Percentiles rank a stretch among this genome's conserved stretches.
Conservation (phyloP, 441 rosid genomes). For the Hura crepitans region DNA sequence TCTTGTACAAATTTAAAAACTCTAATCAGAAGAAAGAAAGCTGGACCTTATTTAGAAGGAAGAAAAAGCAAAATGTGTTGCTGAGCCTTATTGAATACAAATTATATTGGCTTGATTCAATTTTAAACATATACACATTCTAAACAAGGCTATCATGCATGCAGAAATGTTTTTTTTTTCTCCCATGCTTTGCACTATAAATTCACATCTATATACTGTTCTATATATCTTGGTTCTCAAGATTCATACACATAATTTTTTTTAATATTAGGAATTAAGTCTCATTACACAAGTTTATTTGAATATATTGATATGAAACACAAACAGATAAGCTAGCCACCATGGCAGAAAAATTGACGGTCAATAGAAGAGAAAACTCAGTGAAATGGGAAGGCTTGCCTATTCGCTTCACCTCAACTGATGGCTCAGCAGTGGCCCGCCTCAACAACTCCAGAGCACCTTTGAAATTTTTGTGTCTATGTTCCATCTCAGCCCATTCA, state of each 20-base stretch:
- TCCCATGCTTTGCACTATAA: too few relatives aligned
- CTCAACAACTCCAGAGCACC: constrained; percentile 85
- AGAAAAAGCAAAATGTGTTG: neutral
- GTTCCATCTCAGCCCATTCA: constrained; percentile 97
- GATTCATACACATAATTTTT: too few relatives aligned
- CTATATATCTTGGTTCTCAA: too few relatives aligned
- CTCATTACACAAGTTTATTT: too few relatives aligned
- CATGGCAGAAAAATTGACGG: too few relatives aligned
- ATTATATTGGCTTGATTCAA: neutral
- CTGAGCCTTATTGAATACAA: neutral
- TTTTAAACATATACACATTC: neutral
- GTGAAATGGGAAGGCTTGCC: constrained; percentile 34
- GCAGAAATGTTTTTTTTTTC: neutral
- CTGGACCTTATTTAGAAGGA: neutral
- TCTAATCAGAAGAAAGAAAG: neutral
- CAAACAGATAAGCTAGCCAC: too few relatives aligned
- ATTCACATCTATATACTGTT: too few relatives aligned
- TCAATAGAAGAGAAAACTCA: neutral
- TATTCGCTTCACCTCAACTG: constrained; percentile 90
- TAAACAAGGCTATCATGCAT: neutral
- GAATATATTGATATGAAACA: too few relatives aligned
- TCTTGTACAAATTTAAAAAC: neutral
- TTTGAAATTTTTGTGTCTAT: constrained; percentile 73
- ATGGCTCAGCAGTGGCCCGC: constrained; percentile 91
- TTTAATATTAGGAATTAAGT: too few relatives aligned